Evolutionary conservation across 768 basidiomycete species (phyloP).

Genomic region (Saitozyma podzolica): DNA sequence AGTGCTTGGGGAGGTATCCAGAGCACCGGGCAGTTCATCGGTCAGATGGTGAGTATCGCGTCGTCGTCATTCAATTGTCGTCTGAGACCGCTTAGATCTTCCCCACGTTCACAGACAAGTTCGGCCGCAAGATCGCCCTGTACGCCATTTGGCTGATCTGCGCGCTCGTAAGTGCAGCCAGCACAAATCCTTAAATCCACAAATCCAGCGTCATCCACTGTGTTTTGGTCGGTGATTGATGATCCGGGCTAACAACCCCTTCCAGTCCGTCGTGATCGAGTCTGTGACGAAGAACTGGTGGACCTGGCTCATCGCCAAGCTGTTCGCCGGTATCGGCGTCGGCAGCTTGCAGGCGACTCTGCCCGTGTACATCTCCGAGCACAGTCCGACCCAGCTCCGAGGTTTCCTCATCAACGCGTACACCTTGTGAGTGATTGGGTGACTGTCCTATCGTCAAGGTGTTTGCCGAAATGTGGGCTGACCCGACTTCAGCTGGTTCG

Average conservation of each 20-base stretch:
- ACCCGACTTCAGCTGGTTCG: conserved; percentile 23
- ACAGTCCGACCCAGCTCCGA: conserved; percentile 20
- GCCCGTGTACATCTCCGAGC: conserved; percentile 32
- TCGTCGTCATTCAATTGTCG: neutral
- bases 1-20: conserved; percentile 33
- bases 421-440: conserved; percentile 15
- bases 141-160: conserved; percentile 20
- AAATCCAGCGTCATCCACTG: too few relatives aligned
- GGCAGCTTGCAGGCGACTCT: conserved; percentile 30
- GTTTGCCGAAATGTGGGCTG: conserved; percentile 4
- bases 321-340: conserved; percentile 30
- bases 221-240: too few relatives aligned
- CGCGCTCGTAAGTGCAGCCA: conserved; percentile 14
- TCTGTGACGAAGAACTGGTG: conserved; percentile 18
- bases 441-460: neutral
- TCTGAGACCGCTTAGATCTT: neutral
- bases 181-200: neutral
- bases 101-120: conserved; percentile 21
- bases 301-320: conserved; percentile 29
- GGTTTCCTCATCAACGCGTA: conserved; percentile 35
- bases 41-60: conserved; percentile 16
- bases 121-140: conserved; percentile 26
- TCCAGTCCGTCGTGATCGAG: conserved; percentile 20
- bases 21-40: conserved; percentile 21
- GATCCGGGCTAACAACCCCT: neutral